Conservation (phyloP, 2,329 filamentous ascomycete genomes). For the Colletotrichum horii region DNA sequence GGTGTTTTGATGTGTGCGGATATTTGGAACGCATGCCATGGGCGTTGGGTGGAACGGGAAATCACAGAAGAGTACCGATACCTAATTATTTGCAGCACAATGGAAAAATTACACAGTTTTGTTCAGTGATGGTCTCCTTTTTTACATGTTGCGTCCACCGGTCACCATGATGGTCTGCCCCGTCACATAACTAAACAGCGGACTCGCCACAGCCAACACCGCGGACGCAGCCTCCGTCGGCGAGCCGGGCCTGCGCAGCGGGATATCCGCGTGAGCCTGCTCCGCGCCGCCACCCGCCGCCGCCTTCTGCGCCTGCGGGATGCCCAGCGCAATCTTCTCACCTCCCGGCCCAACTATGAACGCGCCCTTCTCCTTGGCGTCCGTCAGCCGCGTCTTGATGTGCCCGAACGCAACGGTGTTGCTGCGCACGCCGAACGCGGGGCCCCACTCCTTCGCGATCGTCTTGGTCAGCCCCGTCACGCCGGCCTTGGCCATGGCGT, state of each 20-base stretch:
- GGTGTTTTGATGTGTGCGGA: neutral
- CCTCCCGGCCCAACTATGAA: constrained; percentile 80
- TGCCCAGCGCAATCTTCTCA: constrained; percentile 75
- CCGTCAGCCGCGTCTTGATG: constrained; percentile 81
- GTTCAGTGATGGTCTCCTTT: neutral
- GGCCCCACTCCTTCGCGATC: constrained; percentile 89
- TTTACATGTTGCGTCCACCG: constrained; percentile 70
- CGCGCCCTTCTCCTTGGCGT: constrained; percentile 82
- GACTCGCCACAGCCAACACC: constrained; percentile 80
- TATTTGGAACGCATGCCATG: neutral
- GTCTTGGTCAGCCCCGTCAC: constrained; percentile 85
- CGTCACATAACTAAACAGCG: constrained; percentile 82
- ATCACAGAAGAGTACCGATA: constrained; percentile 16
- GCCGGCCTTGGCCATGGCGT: constrained; percentile 83
- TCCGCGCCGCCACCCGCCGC: constrained; percentile 24
- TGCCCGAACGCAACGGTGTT: constrained; percentile 88
- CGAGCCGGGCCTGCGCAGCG: constrained; percentile 76
- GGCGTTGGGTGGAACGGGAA: constrained; percentile 21
- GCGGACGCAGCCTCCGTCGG: constrained; percentile 81
- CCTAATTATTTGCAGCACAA: constrained; percentile 16
- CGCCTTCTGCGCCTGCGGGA: constrained; percentile 65
- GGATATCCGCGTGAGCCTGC: constrained; percentile 70
- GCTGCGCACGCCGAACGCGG: constrained; percentile 78
- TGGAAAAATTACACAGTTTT: neutral
- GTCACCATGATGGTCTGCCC: constrained; percentile 90